Percentiles rank a stretch among this genome's conserved stretches.
Evolutionary conservation across 495 filamentous ascomycete genomes (phyloP).

Genomic region (Neurospora intermedia): DNA sequence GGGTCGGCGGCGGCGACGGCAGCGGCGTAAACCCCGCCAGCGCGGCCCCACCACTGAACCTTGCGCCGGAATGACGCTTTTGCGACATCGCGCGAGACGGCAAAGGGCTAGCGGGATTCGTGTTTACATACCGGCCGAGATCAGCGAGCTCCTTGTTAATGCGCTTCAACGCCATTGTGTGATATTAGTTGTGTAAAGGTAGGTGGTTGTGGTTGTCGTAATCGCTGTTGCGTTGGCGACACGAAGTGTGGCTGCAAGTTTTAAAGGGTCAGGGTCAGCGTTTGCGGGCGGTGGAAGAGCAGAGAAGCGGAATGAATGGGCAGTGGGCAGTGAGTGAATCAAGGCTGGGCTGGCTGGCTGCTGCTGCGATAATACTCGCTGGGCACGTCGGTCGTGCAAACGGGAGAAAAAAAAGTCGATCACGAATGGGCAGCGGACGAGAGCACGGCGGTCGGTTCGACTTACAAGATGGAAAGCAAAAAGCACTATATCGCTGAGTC

Average conservation of each 20-base stretch:
- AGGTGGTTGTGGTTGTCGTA: slow-evolving; percentile 7
- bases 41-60: slow-evolving; percentile 14
- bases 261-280: slow-evolving; percentile 20
- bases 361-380: neutral
- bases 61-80: slow-evolving; percentile 12
- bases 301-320: slow-evolving; percentile 19
- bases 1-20: neutral
- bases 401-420: neutral
- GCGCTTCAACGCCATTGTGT: slow-evolving; percentile 92
- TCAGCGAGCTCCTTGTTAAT: slow-evolving; percentile 99
- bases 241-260: slow-evolving; percentile 10
- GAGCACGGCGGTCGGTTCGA: neutral
- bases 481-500: neutral
- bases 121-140: slow-evolving; percentile 79
- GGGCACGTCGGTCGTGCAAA: neutral
- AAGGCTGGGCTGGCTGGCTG: neutral
- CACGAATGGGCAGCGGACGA: neutral
- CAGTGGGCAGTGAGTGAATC: neutral
- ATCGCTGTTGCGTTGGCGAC: slow-evolving; percentile 4
- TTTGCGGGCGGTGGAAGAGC: slow-evolving; percentile 14
- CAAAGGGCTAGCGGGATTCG: slow-evolving; percentile 3
- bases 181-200: slow-evolving; percentile 24
- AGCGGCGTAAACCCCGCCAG: slow-evolving; percentile 10
- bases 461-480: neutral
- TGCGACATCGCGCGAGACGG: neutral